These are phyloP conservation scores for Xanthoparmelia taractica DNA, from an alignment of 495 filamentous ascomycete species.

Conservation along the genomic window DNA sequence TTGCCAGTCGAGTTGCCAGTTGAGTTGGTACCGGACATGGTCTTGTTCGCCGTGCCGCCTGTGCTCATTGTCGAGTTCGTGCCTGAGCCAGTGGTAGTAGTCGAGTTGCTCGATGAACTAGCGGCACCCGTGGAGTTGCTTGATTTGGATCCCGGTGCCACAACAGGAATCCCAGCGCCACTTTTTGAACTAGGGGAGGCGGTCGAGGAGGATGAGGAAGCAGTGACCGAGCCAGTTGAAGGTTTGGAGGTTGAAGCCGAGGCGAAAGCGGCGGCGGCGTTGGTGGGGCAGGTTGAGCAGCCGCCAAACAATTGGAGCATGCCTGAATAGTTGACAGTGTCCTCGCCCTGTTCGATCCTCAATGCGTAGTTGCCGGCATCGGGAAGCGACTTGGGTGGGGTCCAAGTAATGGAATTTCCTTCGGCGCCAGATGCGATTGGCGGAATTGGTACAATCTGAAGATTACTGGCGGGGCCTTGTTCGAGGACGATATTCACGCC, in stretches of 20 bases:
- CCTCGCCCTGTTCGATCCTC: slow-evolving; percentile 37
- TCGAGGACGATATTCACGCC: slow-evolving; percentile 41
- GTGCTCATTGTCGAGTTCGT: slow-evolving; percentile 1
- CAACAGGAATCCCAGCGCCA: slow-evolving; percentile 3
- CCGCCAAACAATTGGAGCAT: slow-evolving; percentile 31
- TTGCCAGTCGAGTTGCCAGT: background rate
- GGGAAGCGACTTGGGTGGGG: slow-evolving; percentile 33
- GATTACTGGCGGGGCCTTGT: slow-evolving; percentile 35
- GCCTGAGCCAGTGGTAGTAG: slow-evolving; percentile 16
- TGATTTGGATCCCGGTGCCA: background rate
- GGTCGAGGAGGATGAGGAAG: slow-evolving; percentile 12
- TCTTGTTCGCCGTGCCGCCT: background rate
- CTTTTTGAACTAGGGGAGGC: slow-evolving; percentile 12
- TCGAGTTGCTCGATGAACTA: slow-evolving; percentile 8
- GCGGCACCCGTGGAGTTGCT: slow-evolving; percentile 15
- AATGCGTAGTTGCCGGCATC: slow-evolving; percentile 40
- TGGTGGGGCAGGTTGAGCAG: slow-evolving; percentile 14
- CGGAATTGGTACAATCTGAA: slow-evolving; percentile 34
- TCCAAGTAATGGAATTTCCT: slow-evolving; percentile 39
- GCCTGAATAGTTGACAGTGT: slow-evolving; percentile 41
- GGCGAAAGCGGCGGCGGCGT: slow-evolving; percentile 12
- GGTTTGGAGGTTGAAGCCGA: slow-evolving; percentile 7
- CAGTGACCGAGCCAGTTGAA: slow-evolving; percentile 6
- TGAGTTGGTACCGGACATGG: slow-evolving; percentile 4
- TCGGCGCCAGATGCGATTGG: slow-evolving; percentile 32